Base-by-base conservation (phyloP, 2,329 filamentous ascomycete genomes). In the Dactylellina sp. region DNA sequence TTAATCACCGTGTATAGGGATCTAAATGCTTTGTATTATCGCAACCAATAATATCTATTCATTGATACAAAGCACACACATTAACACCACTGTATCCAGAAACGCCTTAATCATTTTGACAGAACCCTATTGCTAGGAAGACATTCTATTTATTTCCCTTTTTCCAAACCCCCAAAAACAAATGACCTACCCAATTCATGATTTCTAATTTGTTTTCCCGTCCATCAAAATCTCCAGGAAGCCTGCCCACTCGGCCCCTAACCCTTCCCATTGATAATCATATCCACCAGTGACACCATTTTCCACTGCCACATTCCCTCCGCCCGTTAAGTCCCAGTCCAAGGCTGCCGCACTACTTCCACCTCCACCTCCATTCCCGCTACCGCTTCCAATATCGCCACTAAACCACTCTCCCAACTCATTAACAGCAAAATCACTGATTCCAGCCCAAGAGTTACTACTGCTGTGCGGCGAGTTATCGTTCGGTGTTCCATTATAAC, bases 171-270 rank as follows among this genome's bases (percentile, higher is more conserved):
- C 1, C 16, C 16, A 32, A 32, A 39, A 46, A n/a, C 52, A 55
- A 22, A 16, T 18, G 7, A 22, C 3, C 9, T 18, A 49, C 52
- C 18, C 50, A 50, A 39, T 28, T 25, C 24, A 32, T 7, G 24
- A 16, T 32, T 2, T 50, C 55, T 65, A 68, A 49, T 70, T 66
- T 18, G 70, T 62, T 61, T 74, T 74, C 12, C 71, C 71, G n/a
- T 75, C 71, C 71, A 75, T 68, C 50, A 75, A 32, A 42, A 75
- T 75, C 49, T 75, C 71, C 44, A 75, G 35, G 25, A 75, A 75
- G 1, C 64, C 64, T 16, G 71, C 70, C 71, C 71, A 75, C 42
- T 75, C 71, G 7, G 71, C 63, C 12, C 62, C 64, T 20, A 75
- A 49, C 1, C 71, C 71, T 28, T 75, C 71, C 63, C 62, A 70